These are phyloP conservation scores for Psilocybe subaeruginosa DNA, from an alignment of 768 basidiomycete genomes.

Conservation along the genomic window DNA sequence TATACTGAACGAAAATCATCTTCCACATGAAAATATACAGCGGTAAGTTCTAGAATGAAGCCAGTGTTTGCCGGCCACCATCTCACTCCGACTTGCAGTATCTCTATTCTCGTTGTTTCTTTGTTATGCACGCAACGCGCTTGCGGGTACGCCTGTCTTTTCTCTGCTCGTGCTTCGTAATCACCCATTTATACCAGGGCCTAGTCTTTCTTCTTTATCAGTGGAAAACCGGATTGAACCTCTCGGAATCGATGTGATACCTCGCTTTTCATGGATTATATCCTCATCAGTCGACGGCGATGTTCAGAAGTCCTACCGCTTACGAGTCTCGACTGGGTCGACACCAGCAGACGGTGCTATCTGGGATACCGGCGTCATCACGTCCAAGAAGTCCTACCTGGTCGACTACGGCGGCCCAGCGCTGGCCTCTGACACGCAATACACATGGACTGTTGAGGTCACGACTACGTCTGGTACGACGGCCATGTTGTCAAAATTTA, in stretches of 20 bases:
- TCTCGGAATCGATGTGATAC: slow-evolving; percentile 27
- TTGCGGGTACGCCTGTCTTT: neutral
- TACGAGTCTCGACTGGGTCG: slow-evolving; percentile 22
- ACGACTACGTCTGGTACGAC: slow-evolving; percentile 21
- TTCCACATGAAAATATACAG: no score
- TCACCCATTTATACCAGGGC: neutral
- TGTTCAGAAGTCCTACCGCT: slow-evolving; percentile 26
- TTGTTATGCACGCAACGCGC: neutral
- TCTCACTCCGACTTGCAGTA: no score
- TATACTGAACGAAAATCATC: no score
- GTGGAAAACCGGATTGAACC: slow-evolving; percentile 28
- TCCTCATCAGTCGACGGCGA: slow-evolving; percentile 18
- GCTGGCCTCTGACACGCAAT: slow-evolving; percentile 25
- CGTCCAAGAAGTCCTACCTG: slow-evolving; percentile 25
- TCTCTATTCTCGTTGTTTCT: no score
- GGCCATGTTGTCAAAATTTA: slow-evolving; percentile 26
- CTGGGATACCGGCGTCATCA: slow-evolving; percentile 27
- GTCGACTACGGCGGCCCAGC: slow-evolving; percentile 28
- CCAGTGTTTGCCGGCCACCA: no score
- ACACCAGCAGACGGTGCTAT: slow-evolving; percentile 21
- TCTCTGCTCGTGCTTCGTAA: no score
- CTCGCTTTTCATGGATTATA: slow-evolving; percentile 32
- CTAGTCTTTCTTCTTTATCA: slow-evolving; percentile 3
- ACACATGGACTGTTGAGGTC: slow-evolving; percentile 30
- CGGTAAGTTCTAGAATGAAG: no score